Evolutionary conservation across 768 basidiomycete genomes (phyloP).

Genomic region (Paxillus rubicundulus): DNA sequence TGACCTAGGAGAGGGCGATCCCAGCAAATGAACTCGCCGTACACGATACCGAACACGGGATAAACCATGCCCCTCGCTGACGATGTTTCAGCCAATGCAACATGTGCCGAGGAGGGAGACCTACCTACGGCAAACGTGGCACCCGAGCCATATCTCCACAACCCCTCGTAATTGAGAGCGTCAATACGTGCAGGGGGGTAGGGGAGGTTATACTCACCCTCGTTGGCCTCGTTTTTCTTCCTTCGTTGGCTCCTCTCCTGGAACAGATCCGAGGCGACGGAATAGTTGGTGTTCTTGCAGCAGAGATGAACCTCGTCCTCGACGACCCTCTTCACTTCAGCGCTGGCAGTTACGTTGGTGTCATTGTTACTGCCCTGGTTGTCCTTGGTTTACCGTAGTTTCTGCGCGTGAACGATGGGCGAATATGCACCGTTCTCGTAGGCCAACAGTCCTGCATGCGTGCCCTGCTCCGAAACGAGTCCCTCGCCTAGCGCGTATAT

Average conservation of each 20-base stretch:
- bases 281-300: conserved; percentile 40
- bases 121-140: conserved; percentile 48
- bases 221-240: conserved; percentile 28
- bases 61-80: conserved; percentile 59
- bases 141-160: conserved; percentile 60
- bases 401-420: conserved; percentile 75
- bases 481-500: conserved; percentile 93
- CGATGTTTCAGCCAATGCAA: background rate
- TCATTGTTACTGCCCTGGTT: conserved; percentile 26
- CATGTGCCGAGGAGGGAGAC: background rate
- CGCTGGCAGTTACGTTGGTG: conserved; percentile 14
- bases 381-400: conserved; percentile 55
- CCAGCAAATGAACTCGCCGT: conserved; percentile 29
- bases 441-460: conserved; percentile 64
- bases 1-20: conserved; percentile 37
- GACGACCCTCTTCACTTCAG: conserved; percentile 50
- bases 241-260: conserved; percentile 43
- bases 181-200: conserved; percentile 75
- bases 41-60: conserved; percentile 71
- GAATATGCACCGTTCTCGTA: conserved; percentile 65
- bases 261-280: conserved; percentile 65
- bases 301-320: conserved; percentile 63
- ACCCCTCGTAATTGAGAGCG: conserved; percentile 54
- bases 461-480: conserved; percentile 75
- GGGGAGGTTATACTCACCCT: conserved; percentile 42